Evolutionary conservation across 2,329 filamentous ascomycete species (phyloP).

Genomic region (Xylariaceae sp.): DNA sequence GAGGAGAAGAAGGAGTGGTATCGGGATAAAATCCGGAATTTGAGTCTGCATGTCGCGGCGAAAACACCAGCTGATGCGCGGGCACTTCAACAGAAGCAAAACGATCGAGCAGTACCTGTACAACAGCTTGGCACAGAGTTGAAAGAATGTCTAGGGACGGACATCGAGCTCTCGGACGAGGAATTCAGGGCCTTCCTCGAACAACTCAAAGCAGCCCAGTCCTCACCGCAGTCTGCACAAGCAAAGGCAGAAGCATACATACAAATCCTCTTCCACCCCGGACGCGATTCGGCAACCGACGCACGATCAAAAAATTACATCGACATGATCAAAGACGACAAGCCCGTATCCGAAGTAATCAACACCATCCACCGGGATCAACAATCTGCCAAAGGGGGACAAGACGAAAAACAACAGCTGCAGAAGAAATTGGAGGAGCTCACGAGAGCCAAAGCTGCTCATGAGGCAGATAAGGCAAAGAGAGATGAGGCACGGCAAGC

Average conservation of each 20-base stretch:
- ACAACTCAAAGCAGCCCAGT: constrained; percentile 32
- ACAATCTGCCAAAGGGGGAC: constrained; percentile 24
- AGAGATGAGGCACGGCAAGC: constrained; percentile 39
- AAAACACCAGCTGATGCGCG: constrained; percentile 25
- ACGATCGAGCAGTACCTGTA: constrained; percentile 25
- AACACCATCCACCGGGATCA: constrained; percentile 33
- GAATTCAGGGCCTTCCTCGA: constrained; percentile 32
- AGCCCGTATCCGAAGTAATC: constrained; percentile 30
- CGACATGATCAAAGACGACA: constrained; percentile 34
- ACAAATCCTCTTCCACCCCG: constrained; percentile 41
- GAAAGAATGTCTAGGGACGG: constrained; percentile 23
- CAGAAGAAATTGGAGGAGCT: constrained; percentile 45
- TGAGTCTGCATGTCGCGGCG: constrained; percentile 27
- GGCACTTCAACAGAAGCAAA: constrained; percentile 27
- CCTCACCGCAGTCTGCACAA: constrained; percentile 30
- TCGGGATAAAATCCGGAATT: constrained; percentile 34
- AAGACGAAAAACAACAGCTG: constrained; percentile 38
- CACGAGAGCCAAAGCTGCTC: constrained; percentile 45
- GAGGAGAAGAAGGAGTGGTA: constrained; percentile 55
- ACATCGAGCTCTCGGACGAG: constrained; percentile 20
- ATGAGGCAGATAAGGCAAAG: constrained; percentile 31
- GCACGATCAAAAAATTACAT: constrained; percentile 38
- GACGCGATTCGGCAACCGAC: constrained; percentile 30
- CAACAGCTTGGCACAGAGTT: constrained; percentile 29
- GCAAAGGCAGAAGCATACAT: constrained; percentile 40